Evolutionary conservation across 2,329 filamentous ascomycete genomes (phyloP), one percentile per base, ranked within the genome.

Genomic region (Botrytis elliptica): DNA sequence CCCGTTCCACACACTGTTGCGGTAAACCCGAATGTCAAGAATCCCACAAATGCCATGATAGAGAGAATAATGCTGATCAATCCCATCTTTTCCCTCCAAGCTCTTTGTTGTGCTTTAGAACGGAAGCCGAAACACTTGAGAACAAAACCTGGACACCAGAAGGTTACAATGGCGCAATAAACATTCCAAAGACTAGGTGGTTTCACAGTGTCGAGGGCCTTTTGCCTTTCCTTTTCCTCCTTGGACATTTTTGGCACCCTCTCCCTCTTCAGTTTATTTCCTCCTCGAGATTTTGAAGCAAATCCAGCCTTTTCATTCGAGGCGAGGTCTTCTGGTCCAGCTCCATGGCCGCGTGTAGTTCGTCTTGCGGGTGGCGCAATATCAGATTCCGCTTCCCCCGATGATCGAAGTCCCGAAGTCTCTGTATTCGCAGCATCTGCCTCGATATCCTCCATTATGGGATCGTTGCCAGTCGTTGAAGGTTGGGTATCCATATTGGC

Each of bases 71-170:
- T 90, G 84, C 95, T 97, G 84, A 98, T 93, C 74, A 99, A 85
- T 3, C 96, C 96, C 86, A 99, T 97, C 87, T 99, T 99, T 82
- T 99, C 96, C 77, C 96, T 90, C 96, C 96, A 99, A 3, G 96
- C 96, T 79, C 94, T 89, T 81, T 94, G 92, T 82, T 98, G 94
- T 25, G 92, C 94, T 82, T 93, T 96, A 64, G 93, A 88, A 12
- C 90, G 90, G 86, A 93, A 97, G 57, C 95, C 94, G 80, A 94
- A 96, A 83, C 93, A 97, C 77, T 88, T 89, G 72, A 99, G 85
- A 42, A 98, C 84, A 75, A 95, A 92, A 81, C 94, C 91, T 0
- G 96, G 96, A 74, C 90, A 92, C 95, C 96, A 98, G 80, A 98
- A 98, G 0, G 96, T 99, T 77, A 99, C 85, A 76, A 97, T 89